Evolutionary conservation across 495 filamentous ascomycete genomes (phyloP).

Genomic region (Durotheca rogersii): DNA sequence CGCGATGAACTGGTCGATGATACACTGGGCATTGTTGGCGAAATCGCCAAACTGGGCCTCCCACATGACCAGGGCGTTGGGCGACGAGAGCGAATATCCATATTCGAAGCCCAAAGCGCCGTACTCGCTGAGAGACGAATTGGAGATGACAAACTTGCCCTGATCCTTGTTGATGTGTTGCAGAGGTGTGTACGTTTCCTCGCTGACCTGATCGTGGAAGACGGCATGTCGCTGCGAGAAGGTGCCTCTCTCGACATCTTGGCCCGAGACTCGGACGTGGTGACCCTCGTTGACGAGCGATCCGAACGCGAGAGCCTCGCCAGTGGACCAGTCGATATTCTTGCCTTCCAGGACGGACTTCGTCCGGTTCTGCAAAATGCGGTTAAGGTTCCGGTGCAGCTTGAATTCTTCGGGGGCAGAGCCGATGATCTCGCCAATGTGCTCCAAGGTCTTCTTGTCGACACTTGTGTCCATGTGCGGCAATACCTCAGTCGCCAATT

Average conservation of each 20-base stretch:
- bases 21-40: conserved; percentile 98
- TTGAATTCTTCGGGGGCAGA: conserved; percentile 79
- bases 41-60: conserved; percentile 99
- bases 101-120: conserved; percentile 97
- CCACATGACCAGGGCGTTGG: conserved; percentile 97
- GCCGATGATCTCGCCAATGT: conserved; percentile 77
- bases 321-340: conserved; percentile 96
- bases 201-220: conserved; percentile 93
- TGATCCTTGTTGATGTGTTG: conserved; percentile 86
- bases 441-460: conserved; percentile 63
- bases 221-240: conserved; percentile 98
- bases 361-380: conserved; percentile 84
- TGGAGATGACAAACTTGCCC: conserved; percentile 92
- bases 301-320: conserved; percentile 94
- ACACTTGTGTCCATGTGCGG: conserved; percentile 90
- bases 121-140: conserved; percentile 95
- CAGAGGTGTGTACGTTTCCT: conserved; percentile 88
- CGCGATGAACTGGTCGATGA: conserved; percentile 98
- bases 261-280: conserved; percentile 94
- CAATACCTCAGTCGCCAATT: conserved; percentile 89
- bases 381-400: conserved; percentile 92
- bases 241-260: conserved; percentile 98
- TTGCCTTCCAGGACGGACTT: conserved; percentile 93
- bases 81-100: conserved; percentile 94
- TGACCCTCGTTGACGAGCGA: conserved; percentile 86